Conservation (phyloP, 805 yeast genomes). For the Candida sakaeoensis region DNA sequence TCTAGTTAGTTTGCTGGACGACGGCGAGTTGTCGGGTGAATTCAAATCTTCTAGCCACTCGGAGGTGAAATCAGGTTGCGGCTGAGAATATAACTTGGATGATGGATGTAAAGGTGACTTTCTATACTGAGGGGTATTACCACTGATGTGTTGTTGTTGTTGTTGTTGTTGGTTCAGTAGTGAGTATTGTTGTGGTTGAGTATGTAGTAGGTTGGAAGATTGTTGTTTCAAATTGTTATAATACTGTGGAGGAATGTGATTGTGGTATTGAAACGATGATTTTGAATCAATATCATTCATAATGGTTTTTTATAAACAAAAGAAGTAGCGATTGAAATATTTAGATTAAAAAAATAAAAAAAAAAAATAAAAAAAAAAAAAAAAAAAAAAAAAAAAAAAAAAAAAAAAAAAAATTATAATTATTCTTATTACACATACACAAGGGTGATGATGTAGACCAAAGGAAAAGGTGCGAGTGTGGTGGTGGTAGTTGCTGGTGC, state of each 20-base stretch:
- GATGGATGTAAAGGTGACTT: conserved; percentile 9
- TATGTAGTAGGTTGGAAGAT: conserved; percentile 4
- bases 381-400: too few species aligned
- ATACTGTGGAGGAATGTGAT: conserved; percentile 7
- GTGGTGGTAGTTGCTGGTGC: too few species aligned
- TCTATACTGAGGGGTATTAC: conserved; percentile 3
- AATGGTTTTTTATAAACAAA: too few species aligned
- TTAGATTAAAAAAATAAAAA: too few species aligned
- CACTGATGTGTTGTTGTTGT: too few species aligned
- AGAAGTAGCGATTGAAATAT: too few species aligned
- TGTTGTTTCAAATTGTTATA: not conserved
- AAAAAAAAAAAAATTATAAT: too few species aligned
- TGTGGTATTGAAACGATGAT: conserved; percentile 5
- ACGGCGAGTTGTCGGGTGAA: conserved; percentile 7
- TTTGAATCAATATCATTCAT: conserved; percentile 9
- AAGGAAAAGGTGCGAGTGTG: too few species aligned
- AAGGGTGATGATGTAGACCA: too few species aligned
- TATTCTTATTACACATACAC: too few species aligned
- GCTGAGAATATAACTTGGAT: conserved; percentile 7
- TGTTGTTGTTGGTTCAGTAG: too few species aligned
- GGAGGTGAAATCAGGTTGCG: conserved; percentile 7
- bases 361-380: not conserved
- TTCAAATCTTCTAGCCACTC: conserved; percentile 8
- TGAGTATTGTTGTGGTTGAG: conserved; percentile 4
- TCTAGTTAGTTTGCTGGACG: conserved; percentile 3